A percentile compares a stretch with the other conserved stretches of the same genome.
phyloP scores from a whole-genome alignment of 768 basidiomycete genomes.

The Podaxis pistillaris region DNA sequence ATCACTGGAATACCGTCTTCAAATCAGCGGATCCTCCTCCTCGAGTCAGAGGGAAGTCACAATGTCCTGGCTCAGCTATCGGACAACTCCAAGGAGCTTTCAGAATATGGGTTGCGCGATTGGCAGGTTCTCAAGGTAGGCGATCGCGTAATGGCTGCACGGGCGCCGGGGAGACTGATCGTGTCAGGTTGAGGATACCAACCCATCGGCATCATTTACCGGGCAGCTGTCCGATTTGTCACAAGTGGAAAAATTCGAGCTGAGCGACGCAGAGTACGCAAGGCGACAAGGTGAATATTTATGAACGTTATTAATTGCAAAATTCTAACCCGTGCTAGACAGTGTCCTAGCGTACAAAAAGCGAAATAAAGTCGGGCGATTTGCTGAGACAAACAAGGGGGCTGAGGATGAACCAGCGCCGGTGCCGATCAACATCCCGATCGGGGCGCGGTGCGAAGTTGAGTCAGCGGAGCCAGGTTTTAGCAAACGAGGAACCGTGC shows the following conservation, averaged over 20 bases:
- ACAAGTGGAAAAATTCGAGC: conserved; percentile 90
- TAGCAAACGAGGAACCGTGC: conserved; percentile 78
- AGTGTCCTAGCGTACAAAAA: conserved; percentile 90
- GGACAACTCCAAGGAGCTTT: conserved; percentile 68
- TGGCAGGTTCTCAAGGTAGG: conserved; percentile 81
- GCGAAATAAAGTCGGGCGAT: conserved; percentile 83
- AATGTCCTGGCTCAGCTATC: conserved; percentile 52
- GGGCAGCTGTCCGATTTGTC: conserved; percentile 85
- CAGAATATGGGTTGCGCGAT: conserved; percentile 71
- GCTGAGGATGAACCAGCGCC: conserved; percentile 23
- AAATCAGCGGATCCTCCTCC: conserved; percentile 68
- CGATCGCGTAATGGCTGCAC: neutral
- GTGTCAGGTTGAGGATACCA: conserved; percentile 65
- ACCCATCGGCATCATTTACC: conserved; percentile 73
- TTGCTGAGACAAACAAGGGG: conserved; percentile 54
- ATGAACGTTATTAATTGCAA: neutral
- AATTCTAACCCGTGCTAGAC: conserved; percentile 45
- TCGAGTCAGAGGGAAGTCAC: conserved; percentile 53
- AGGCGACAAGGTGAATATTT: conserved; percentile 61
- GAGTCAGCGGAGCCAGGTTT: conserved; percentile 67
- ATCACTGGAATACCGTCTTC: conserved; percentile 86
- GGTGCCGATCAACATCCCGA: conserved; percentile 44
- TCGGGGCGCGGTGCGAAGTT: conserved; percentile 83
- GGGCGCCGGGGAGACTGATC: neutral
- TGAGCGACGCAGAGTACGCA: conserved; percentile 80